These are phyloP conservation scores for Raddia distichophylla DNA, from an alignment of 176 grass and related monocot genomes.

Conservation along the genomic window DNA sequence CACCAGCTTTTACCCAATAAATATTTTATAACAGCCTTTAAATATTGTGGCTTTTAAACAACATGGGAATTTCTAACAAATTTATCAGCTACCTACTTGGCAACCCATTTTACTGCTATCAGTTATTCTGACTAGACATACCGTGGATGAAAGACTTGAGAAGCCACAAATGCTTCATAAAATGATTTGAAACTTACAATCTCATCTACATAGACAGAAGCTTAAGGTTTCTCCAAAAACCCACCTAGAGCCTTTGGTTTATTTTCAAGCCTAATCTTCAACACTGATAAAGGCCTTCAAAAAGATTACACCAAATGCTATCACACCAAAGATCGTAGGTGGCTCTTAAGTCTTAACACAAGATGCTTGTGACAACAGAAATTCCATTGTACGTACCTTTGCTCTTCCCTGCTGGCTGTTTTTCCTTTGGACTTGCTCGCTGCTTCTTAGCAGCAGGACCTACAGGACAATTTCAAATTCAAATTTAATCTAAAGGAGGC, in stretches of 20 bases:
- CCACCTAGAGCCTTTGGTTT: neutral
- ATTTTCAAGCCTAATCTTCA: neutral
- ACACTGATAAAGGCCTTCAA: neutral
- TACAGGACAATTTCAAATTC: conserved; percentile 37
- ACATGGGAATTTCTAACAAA: neutral
- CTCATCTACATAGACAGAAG: neutral
- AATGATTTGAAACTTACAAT: neutral
- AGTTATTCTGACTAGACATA: neutral
- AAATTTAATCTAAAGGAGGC: neutral
- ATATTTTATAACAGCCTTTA: neutral
- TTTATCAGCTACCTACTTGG: neutral
- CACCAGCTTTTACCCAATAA: neutral
- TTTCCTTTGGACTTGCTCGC: conserved; percentile 40
- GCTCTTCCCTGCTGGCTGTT: conserved; percentile 50
- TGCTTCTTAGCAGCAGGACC: conserved; percentile 57
- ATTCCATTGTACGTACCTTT: conserved; percentile 56
- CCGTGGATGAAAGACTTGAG: neutral
- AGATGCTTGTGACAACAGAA: neutral
- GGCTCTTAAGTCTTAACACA: neutral
- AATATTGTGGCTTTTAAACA: neutral
- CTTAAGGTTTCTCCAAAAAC: conserved; percentile 15
- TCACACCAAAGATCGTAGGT: neutral
- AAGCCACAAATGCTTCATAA: neutral
- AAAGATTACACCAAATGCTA: neutral
- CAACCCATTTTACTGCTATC: neutral